These are phyloP conservation scores for Zalerion maritima DNA, from an alignment of 495 filamentous ascomycete species.

Conservation along the genomic window DNA sequence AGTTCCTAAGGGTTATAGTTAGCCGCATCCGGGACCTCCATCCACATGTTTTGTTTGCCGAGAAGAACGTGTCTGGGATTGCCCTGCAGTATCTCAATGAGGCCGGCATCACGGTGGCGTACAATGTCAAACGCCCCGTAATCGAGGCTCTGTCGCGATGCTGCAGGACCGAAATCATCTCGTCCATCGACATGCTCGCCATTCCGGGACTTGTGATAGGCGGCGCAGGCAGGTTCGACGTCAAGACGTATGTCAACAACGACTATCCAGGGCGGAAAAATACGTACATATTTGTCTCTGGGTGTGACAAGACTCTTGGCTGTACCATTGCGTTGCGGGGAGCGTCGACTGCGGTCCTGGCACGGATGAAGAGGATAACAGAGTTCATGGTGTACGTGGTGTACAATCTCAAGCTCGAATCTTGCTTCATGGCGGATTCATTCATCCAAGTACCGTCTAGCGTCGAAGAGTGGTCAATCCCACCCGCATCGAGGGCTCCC, in stretches of 20 bases:
- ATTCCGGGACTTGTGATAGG: conserved; percentile 70
- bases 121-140: conserved; percentile 92
- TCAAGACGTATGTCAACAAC: conserved; percentile 82
- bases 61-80: conserved; percentile 80
- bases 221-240: no score
- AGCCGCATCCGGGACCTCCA: conserved; percentile 77
- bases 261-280: conserved; percentile 62
- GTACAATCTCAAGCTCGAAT: conserved; percentile 93
- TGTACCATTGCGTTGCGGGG: conserved; percentile 94
- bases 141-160: conserved; percentile 89
- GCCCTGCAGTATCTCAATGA: conserved; percentile 77
- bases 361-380: conserved; percentile 79
- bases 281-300: conserved; percentile 90
- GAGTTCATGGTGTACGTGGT: conserved; percentile 99
- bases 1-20: conserved; percentile 85
- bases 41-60: conserved; percentile 73
- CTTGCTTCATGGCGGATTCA: conserved; percentile 89
- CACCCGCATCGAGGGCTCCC: conserved; percentile 14
- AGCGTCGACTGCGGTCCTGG: conserved; percentile 50
- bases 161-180: conserved; percentile 78
- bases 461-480: conserved; percentile 16
- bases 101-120: conserved; percentile 79
- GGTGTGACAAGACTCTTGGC: conserved; percentile 81
- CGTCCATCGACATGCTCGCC: conserved; percentile 87
- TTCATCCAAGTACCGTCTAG: conserved; percentile 73